These are phyloP conservation scores for Fusarium coicis DNA, from an alignment of 2,329 filamentous ascomycete species.

Conservation along the genomic window DNA sequence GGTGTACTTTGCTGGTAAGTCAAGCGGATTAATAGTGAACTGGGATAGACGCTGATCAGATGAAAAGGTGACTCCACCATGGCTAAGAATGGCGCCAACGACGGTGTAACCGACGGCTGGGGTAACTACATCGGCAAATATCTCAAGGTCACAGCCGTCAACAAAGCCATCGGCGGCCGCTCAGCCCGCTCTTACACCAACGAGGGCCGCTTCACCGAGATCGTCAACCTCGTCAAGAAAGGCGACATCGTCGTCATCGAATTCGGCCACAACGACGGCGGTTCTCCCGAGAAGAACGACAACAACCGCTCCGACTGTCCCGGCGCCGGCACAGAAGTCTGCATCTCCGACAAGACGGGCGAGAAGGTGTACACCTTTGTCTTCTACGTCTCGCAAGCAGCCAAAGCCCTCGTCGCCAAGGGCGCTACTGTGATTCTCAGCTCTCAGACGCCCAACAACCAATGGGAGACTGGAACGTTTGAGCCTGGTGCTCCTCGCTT, in stretches of 20 bases:
- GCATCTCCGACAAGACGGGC: slow-evolving; percentile 47
- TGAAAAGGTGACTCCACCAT: slow-evolving; percentile 66
- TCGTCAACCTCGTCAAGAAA: slow-evolving; percentile 61
- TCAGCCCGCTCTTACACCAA: slow-evolving; percentile 73
- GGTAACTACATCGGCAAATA: slow-evolving; percentile 68
- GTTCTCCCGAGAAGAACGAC: slow-evolving; percentile 63
- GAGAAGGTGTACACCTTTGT: slow-evolving; percentile 70
- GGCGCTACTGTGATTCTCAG: slow-evolving; percentile 70
- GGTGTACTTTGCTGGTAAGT: slow-evolving; percentile 59
- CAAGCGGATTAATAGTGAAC: fast-evolving
- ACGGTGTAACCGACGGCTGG: slow-evolving; percentile 65
- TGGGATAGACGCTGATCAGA: not conserved
- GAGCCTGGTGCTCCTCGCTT: slow-evolving; percentile 62
- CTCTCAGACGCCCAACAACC: slow-evolving; percentile 66
- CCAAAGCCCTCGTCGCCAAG: slow-evolving; percentile 62
- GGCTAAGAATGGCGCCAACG: slow-evolving; percentile 58
- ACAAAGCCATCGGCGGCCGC: slow-evolving; percentile 73
- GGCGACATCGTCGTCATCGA: slow-evolving; percentile 77
- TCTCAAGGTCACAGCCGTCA: slow-evolving; percentile 59
- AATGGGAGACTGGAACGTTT: slow-evolving; percentile 68
- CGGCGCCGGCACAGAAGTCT: slow-evolving; percentile 64
- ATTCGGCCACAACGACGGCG: slow-evolving; percentile 79
- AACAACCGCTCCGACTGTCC: slow-evolving; percentile 71
- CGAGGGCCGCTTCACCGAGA: slow-evolving; percentile 71
- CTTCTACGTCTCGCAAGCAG: slow-evolving; percentile 68